Percentiles rank a stretch among this genome's conserved stretches.
Evolutionary conservation across 495 filamentous ascomycete species (phyloP).

Genomic region (Aspergillus ellipticus): DNA sequence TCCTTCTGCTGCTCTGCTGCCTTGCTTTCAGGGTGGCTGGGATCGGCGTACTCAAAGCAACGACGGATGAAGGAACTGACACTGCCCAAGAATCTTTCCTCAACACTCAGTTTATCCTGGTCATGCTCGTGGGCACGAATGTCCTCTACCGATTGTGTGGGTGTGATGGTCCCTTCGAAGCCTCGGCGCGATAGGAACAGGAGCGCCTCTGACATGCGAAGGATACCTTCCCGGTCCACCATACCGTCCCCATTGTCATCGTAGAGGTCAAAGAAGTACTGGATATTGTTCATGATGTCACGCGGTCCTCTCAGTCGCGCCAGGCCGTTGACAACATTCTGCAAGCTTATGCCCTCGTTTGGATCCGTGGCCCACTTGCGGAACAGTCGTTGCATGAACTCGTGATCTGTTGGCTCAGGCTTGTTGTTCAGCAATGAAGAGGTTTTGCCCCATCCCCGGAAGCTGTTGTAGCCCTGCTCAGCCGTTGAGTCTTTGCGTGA

Average conservation of each 20-base stretch:
- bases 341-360: constrained; percentile 71
- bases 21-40: constrained; percentile 62
- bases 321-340: constrained; percentile 86
- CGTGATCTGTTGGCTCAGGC: constrained; percentile 86
- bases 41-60: constrained; percentile 98
- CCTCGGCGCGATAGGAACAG: constrained; percentile 88
- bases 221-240: constrained; percentile 94
- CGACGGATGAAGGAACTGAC: constrained; percentile 92
- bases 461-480: constrained; percentile 50
- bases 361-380: constrained; percentile 79
- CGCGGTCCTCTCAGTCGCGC: constrained; percentile 85
- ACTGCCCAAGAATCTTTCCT: constrained; percentile 83
- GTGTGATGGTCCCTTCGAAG: constrained; percentile 65
- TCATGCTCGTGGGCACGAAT: constrained; percentile 25
- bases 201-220: constrained; percentile 90
- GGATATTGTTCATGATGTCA: constrained; percentile 96
- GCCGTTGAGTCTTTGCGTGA: constrained; percentile 50
- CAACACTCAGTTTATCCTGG: constrained; percentile 43
- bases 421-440: constrained; percentile 71
- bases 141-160: constrained; percentile 41
- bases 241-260: constrained; percentile 88
- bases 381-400: constrained; percentile 90
- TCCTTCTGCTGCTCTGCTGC: constrained; percentile 1
- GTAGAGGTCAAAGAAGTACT: constrained; percentile 95
- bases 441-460: constrained; percentile 44